Base-by-base conservation (phyloP, 768 basidiomycete genomes). In the Amylocystis lapponica region DNA sequence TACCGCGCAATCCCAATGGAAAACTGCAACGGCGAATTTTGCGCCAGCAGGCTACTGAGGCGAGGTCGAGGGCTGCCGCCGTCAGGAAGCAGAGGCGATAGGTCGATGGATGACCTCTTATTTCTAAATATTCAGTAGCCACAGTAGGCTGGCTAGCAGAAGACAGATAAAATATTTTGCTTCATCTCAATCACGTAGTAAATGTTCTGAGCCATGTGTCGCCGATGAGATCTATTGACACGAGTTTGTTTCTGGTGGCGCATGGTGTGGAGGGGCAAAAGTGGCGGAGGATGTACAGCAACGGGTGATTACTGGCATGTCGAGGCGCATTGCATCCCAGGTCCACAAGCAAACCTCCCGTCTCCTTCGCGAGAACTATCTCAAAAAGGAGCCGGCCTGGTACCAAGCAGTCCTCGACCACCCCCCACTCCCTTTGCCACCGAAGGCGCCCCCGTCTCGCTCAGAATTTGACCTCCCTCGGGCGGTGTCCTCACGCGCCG, bases 291-390 rank as follows among this genome's bases (percentile, higher is more conserved):
- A 6, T 39, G 21, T 12, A 39, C 37, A 19, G 11, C 11, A 27
- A 9, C 10, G 20, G 21, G 33, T 34, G 7, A 8, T 17, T 12
- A 34, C 20, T 37, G 41, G 16, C 41, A 89, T 89, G 87, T 83
- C 83, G 27, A 79, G 88, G 47, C 72, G 86, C 54, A 75, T 94
- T 54, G 84, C 92, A 26, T 78, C 78, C 47, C 89, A 95, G 60
- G 92, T 95, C 19, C 93, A 93, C 67, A 80, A 86, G 64, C 83
- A 88, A 45, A 83, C 85, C 35, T 81, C 87, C 23, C 83, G 92
- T 47, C 72, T 95, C 34, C 73, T 91, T 62, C 78, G 79, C 29
- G 79, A 75, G 34, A 68, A 76, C 36, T 75, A 76, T 54, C 64
- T 89, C 31, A 70, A 72, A 53, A 60, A 70, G 13, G 78, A 82